Percentiles rank a stretch among this genome's conserved stretches.
These are phyloP conservation scores for Exophiala viscosa DNA, from an alignment of 2,329 filamentous ascomycete genomes.

Conservation along the genomic window DNA sequence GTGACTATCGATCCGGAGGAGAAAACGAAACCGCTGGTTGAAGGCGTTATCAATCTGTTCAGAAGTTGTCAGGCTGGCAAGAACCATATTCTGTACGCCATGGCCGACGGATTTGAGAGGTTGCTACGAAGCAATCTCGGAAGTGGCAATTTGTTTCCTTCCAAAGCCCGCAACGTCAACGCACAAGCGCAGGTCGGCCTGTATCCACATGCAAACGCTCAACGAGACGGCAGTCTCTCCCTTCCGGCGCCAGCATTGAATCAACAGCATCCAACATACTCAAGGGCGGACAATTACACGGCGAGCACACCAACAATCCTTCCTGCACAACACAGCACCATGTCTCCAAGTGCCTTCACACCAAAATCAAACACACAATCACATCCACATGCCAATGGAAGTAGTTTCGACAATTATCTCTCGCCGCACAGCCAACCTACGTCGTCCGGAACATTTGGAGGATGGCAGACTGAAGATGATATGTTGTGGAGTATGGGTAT, in stretches of 20 bases:
- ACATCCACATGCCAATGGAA: background rate
- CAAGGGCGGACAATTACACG: background rate
- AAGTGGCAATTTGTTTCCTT: background rate
- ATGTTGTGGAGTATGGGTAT: slow-evolving; percentile 29
- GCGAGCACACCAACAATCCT: background rate
- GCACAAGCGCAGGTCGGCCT: background rate
- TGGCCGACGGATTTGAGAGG: slow-evolving; percentile 28
- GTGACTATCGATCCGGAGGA: slow-evolving; percentile 26
- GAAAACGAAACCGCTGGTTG: slow-evolving; percentile 26
- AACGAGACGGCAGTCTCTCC: background rate
- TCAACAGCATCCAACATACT: background rate
- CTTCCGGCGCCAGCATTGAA: background rate
- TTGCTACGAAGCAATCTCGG: slow-evolving; percentile 22
- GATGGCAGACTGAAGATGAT: slow-evolving; percentile 28
- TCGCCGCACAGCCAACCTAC: slow-evolving; percentile 15
- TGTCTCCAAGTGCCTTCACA: slow-evolving; percentile 8
- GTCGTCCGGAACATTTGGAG: slow-evolving; percentile 20
- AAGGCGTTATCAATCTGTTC: slow-evolving; percentile 24
- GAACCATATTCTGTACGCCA: slow-evolving; percentile 28
- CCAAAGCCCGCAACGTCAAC: slow-evolving; percentile 1
- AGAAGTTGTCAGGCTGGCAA: slow-evolving; percentile 21
- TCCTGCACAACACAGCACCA: slow-evolving; percentile 8
- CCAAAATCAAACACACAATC: slow-evolving; percentile 1
- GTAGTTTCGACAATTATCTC: slow-evolving; percentile 17
- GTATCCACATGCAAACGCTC: background rate